phyloP scores from a whole-genome alignment of 2,329 filamentous ascomycete genomes.

The Podosphaera xanthii region DNA sequence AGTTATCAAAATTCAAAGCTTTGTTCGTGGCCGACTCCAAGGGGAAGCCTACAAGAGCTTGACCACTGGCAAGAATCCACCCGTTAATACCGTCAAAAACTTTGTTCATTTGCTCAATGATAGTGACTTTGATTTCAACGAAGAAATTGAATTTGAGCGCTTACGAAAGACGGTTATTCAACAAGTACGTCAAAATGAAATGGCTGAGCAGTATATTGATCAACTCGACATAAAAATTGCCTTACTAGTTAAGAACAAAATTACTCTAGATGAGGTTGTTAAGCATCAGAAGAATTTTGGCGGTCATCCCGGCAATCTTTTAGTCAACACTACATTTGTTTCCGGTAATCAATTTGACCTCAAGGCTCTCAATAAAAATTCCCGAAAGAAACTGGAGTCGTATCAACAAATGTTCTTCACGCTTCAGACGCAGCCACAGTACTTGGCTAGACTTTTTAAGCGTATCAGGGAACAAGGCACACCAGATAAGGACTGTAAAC shows the following conservation, averaged over 20 bases:
- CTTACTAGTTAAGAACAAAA: constrained; percentile 96
- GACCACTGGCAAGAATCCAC: constrained; percentile 87
- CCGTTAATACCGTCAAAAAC: constrained; percentile 89
- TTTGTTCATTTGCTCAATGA: constrained; percentile 96
- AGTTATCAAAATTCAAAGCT: constrained; percentile 96
- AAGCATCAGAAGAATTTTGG: constrained; percentile 93
- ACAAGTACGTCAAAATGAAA: constrained; percentile 89
- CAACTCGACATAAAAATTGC: constrained; percentile 98
- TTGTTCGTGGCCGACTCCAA: constrained; percentile 82
- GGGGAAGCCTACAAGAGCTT: constrained; percentile 96
- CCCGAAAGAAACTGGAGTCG: constrained; percentile 78
- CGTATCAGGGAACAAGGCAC: constrained; percentile 63
- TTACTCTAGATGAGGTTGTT: constrained; percentile 91
- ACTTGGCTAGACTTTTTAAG: constrained; percentile 72
- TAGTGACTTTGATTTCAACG: constrained; percentile 96
- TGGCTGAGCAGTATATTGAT: constrained; percentile 93
- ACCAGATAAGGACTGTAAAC: constrained; percentile 77
- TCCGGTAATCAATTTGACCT: constrained; percentile 87
- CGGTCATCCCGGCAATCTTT: constrained; percentile 60
- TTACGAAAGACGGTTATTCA: constrained; percentile 90
- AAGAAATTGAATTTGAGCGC: constrained; percentile 91
- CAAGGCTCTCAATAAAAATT: constrained; percentile 93
- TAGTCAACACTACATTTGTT: constrained; percentile 71
- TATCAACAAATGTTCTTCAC: constrained; percentile 98
- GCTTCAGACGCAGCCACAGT: constrained; percentile 87